phyloP scores from a whole-genome alignment of 371 early-diverging fungal species.

The Homolaphlyctis polyrhiza region DNA sequence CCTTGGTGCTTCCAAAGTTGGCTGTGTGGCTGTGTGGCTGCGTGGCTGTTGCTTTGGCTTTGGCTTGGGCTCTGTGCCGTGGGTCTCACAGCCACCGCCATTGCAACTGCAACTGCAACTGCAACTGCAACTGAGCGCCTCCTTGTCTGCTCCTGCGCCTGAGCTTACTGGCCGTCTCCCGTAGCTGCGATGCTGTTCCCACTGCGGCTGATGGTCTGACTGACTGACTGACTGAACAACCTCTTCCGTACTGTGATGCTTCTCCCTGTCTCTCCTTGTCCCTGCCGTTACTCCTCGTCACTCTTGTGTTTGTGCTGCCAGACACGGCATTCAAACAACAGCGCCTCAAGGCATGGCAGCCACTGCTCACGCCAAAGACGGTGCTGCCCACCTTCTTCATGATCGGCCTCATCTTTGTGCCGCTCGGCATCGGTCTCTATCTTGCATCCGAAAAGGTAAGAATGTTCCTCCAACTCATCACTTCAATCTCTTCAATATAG shows the following conservation, averaged over 20 bases:
- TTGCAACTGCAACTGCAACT: not conserved
- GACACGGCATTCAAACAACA: conserved; percentile 97
- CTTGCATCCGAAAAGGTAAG: conserved; percentile 35
- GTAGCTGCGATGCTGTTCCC: not conserved
- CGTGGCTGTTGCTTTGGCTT: not conserved
- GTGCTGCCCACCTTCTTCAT: conserved; percentile 89
- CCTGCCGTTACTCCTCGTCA: no score
- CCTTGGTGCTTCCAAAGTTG: not conserved
- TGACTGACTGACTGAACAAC: not conserved
- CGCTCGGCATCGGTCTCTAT: conserved; percentile 65
- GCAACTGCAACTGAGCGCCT: no score
- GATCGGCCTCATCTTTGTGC: conserved; percentile 86
- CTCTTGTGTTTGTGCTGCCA: conserved; percentile 11
- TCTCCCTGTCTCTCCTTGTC: no score
- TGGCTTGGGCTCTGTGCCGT: not conserved
- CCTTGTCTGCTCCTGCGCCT: not conserved
- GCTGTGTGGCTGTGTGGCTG: not conserved
- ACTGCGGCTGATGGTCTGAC: not conserved
- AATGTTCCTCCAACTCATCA: not conserved
- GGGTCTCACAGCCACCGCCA: not conserved
- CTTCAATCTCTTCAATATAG: no score
- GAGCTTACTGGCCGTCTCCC: not conserved
- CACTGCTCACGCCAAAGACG: conserved; percentile 90
- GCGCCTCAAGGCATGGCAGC: conserved; percentile 96
- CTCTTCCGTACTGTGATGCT: no score